phyloP scores from a whole-genome alignment of 2,329 filamentous ascomycete species.

The Incumbomyces delicatus region DNA sequence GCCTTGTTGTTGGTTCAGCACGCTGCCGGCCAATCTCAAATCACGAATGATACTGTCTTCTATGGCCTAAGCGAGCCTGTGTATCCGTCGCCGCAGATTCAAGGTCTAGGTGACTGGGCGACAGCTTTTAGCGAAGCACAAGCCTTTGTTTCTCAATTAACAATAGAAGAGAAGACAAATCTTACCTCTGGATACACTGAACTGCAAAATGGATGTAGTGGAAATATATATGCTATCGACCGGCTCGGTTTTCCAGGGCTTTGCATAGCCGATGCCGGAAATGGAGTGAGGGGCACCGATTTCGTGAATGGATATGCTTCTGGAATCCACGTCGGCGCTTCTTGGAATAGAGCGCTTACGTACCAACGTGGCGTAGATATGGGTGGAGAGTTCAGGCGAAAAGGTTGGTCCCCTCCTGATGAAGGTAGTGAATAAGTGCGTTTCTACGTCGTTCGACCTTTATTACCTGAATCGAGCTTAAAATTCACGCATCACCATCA shows the following conservation, averaged over 20 bases:
- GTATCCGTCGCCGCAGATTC: slow-evolving; percentile 15
- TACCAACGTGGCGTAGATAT: slow-evolving; percentile 25
- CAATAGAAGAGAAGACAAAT: slow-evolving; percentile 35
- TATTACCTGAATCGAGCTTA: no score
- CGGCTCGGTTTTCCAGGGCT: slow-evolving; percentile 26
- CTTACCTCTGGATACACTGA: slow-evolving; percentile 24
- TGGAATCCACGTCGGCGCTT: slow-evolving; percentile 27
- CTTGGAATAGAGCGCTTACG: slow-evolving; percentile 30
- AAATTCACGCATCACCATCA: no score
- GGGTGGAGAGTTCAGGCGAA: slow-evolving; percentile 30
- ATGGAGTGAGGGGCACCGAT: slow-evolving; percentile 10
- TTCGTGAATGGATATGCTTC: slow-evolving; percentile 21
- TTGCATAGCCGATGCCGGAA: slow-evolving; percentile 27
- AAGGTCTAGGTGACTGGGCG: slow-evolving; percentile 28
- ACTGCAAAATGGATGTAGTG: slow-evolving; percentile 22
- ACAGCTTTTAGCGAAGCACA: slow-evolving; percentile 29
- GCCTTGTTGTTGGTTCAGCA: background rate
- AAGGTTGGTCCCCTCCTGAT: slow-evolving; percentile 30
- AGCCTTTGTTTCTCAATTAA: slow-evolving; percentile 31
- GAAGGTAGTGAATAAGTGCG: slow-evolving; percentile 32
- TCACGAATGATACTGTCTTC: slow-evolving; percentile 19
- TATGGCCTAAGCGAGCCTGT: slow-evolving; percentile 18
- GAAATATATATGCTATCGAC: slow-evolving; percentile 25
- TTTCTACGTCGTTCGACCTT: no score
- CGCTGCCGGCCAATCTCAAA: slow-evolving; percentile 15